A percentile compares a stretch with the other conserved stretches of the same genome.
These are phyloP conservation scores for Solanum hybrid DNA, from an alignment of 305 asterid species.

Conservation along the genomic window DNA sequence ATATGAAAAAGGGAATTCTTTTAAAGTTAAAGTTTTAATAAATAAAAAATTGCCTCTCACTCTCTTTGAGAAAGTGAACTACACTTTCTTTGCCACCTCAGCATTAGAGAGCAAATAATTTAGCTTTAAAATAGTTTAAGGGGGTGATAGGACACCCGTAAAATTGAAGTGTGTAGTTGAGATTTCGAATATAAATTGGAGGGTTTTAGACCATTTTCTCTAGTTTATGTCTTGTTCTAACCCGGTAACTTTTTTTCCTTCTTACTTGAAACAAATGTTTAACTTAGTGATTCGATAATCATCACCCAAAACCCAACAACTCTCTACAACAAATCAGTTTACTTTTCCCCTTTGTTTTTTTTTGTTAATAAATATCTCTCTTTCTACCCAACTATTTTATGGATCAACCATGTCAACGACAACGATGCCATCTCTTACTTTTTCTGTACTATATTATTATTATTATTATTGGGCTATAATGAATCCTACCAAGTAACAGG, in stretches of 20 bases:
- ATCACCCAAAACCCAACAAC: neutral
- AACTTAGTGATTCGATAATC: neutral
- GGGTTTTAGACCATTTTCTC: too few relatives aligned
- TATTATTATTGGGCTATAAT: neutral
- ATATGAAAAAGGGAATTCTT: too few relatives aligned
- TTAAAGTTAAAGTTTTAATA: too few relatives aligned
- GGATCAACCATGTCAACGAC: slow-evolving; percentile 5
- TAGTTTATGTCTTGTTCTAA: too few relatives aligned
- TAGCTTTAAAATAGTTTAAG: too few relatives aligned
- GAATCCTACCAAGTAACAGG: neutral
- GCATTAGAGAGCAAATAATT: too few relatives aligned
- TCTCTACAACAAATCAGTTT: neutral
- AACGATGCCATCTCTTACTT: neutral
- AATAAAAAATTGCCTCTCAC: too few relatives aligned
- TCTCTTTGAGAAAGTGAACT: too few relatives aligned
- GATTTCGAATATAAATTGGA: too few relatives aligned
- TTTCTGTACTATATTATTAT: neutral
- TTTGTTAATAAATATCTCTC: neutral
- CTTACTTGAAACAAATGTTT: neutral
- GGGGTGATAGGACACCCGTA: too few relatives aligned
- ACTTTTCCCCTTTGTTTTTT: neutral
- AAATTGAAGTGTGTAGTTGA: too few relatives aligned
- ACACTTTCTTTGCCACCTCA: too few relatives aligned
- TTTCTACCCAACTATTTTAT: neutral
- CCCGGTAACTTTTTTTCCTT: neutral